Conservation (phyloP, 2,329 filamentous ascomycete genomes). For the Ceratocystis huliohia region DNA sequence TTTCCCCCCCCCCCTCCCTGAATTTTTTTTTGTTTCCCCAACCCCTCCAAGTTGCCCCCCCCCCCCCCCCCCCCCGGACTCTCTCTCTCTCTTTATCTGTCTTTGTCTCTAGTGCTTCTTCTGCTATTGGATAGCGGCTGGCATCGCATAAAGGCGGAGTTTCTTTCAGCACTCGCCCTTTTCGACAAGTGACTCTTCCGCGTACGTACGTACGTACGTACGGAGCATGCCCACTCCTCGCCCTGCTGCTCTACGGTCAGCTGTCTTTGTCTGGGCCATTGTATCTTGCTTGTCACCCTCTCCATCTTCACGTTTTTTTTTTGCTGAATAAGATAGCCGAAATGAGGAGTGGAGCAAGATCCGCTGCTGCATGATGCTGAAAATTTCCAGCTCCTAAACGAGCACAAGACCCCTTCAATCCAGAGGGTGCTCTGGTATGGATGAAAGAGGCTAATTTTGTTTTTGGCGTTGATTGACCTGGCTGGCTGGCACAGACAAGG, state of each 20-base stretch:
- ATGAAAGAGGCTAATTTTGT: not conserved
- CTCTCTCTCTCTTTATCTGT: not conserved
- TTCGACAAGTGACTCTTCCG: too few species aligned
- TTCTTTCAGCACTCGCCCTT: too few species aligned
- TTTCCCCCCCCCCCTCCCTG: not conserved
- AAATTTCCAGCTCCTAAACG: not conserved
- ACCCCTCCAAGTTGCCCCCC: not conserved
- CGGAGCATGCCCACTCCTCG: not conserved
- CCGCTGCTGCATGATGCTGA: not conserved
- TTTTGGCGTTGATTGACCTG: too few species aligned
- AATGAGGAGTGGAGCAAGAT: not conserved
- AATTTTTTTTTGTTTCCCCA: too few species aligned
- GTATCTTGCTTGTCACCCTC: not conserved
- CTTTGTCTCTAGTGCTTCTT: too few species aligned
- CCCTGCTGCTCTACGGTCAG: not conserved
- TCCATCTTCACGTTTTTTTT: not conserved
- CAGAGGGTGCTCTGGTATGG: not conserved
- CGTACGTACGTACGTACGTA: too few species aligned
- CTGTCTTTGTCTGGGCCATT: not conserved
- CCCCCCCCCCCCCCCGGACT: not conserved
- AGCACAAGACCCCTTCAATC: not conserved
- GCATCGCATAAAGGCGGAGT: too few species aligned
- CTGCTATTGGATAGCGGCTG: too few species aligned
- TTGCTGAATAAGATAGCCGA: constrained; percentile 6
- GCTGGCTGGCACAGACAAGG: too few species aligned